Evolutionary conservation across 768 basidiomycete species (phyloP), one percentile per base, ranked within the genome.

Genomic region (Mycena maculata): DNA sequence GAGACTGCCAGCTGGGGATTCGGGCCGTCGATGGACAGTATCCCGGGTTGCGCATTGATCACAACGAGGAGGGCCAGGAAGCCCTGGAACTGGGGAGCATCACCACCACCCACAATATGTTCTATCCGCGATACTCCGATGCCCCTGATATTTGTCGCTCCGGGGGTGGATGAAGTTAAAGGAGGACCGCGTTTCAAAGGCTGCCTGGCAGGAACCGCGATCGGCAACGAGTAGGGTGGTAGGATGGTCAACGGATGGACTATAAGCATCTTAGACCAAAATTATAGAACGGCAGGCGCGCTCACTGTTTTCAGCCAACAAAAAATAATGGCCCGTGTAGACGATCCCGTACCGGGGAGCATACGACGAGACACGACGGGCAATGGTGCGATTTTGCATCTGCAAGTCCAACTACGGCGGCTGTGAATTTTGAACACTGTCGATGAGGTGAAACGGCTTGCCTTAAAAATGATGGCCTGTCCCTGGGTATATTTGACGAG

Each of bases 261-360:
- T 50, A 30, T 9, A 31, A 28, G 20, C 30, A 50, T 28, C 5
- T 28, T 28, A 28, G 48, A 27, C 30, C 10, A 50, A 3, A 31
- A 6, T 15, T 30, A 30, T 15, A 27, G 9, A 15, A 50, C 25
- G 30, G 16, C 20, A 28, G 30, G 27, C 15, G 20, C 25, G 20
- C 27, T 50, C 48, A 50, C 48, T 27, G 48, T 50, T 50, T 25
- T 50, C 48, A 16, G 48, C 48, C 48, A 50, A 31, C 48, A 50
- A 28, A 50, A 50, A 50, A 31, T 50, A 50, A 27, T 50, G 25
- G 11, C 27, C 48, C 11, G 27, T 50, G 20, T 50, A 50, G 13
- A 50, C 30, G 27, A 50, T 50, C 2, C 48, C 48, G 48, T 28
- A 50, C 20, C 48, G 4, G 27, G 25, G 48, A 31, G 48, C 48